A percentile compares a stretch with the other conserved stretches of the same genome.
Conservation (phyloP, 495 filamentous ascomycete genomes). For the Terfezia claveryi region DNA sequence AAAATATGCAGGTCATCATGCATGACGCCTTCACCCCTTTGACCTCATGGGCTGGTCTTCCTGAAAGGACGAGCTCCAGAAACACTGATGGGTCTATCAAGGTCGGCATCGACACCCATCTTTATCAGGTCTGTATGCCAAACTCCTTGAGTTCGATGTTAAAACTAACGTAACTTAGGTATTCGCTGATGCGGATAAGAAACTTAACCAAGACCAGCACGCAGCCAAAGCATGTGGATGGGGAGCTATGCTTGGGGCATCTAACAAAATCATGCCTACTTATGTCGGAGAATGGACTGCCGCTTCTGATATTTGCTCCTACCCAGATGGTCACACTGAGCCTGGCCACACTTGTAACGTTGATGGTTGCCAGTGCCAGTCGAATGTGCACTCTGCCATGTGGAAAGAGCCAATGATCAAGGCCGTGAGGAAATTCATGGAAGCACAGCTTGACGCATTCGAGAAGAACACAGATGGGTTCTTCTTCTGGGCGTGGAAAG, state of each 20-base stretch:
- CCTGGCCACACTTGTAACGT: constrained; percentile 11
- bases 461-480: constrained; percentile 20
- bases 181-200: constrained; percentile 17
- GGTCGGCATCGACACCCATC: constrained; percentile 22
- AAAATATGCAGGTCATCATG: constrained; percentile 21
- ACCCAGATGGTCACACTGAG: constrained; percentile 18
- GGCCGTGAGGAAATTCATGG: constrained; percentile 22
- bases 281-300: constrained; percentile 25
- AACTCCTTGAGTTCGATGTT: not conserved
- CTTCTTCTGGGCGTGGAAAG: constrained; percentile 24
- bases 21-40: constrained; percentile 21
- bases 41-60: constrained; percentile 13
- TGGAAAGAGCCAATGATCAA: constrained; percentile 21
- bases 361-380: constrained; percentile 18
- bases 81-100: not conserved
- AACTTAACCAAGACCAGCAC: constrained; percentile 20
- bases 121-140: constrained; percentile 17
- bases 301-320: constrained; percentile 20
- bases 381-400: constrained; percentile 8
- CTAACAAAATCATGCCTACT: constrained; percentile 14
- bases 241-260: constrained; percentile 11
- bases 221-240: constrained; percentile 21
- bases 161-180: constrained; percentile 1
- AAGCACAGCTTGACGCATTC: constrained; percentile 25
- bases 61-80: constrained; percentile 2